Conservation (phyloP, 495 filamentous ascomycete species). For the Hypoxylon lenormandii region DNA sequence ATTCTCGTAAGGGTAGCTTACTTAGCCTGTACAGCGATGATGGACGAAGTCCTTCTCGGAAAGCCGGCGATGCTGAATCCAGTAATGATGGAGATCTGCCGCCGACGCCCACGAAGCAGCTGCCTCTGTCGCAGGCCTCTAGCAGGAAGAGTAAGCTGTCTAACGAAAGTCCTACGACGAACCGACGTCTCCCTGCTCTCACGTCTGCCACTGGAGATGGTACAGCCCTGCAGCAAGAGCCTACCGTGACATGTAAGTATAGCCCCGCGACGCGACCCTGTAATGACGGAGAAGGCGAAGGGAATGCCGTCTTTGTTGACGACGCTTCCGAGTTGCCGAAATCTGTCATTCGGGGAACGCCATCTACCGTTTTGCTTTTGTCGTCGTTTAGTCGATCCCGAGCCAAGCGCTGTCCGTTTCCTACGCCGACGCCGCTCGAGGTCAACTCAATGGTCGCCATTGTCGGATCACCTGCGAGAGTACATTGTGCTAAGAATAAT, state of each 20-base stretch:
- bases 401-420: constrained; percentile 46
- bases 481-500: constrained; percentile 61
- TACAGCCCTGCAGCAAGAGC: constrained; percentile 32
- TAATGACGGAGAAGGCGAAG: constrained; percentile 12
- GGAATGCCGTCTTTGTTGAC: constrained; percentile 3
- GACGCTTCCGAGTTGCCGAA: constrained; percentile 35
- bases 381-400: constrained; percentile 57
- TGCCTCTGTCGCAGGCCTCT: constrained; percentile 36
- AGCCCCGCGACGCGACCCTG: constrained; percentile 44
- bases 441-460: constrained; percentile 48
- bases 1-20: constrained; percentile 77
- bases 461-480: constrained; percentile 46
- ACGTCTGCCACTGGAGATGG: constrained; percentile 43
- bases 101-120: constrained; percentile 87
- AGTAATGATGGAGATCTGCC: constrained; percentile 76
- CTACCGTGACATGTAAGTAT: constrained; percentile 59
- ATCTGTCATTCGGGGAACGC: constrained; percentile 31
- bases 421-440: constrained; percentile 54
- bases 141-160: constrained; percentile 46
- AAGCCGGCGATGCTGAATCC: constrained; percentile 68
- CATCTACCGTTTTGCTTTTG: constrained; percentile 28
- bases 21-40: constrained; percentile 83
- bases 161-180: constrained; percentile 48
- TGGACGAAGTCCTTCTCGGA: constrained; percentile 60
- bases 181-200: constrained; percentile 47